Conservation (phyloP, 768 basidiomycete genomes). For the Pulveroboletus sp. region DNA sequence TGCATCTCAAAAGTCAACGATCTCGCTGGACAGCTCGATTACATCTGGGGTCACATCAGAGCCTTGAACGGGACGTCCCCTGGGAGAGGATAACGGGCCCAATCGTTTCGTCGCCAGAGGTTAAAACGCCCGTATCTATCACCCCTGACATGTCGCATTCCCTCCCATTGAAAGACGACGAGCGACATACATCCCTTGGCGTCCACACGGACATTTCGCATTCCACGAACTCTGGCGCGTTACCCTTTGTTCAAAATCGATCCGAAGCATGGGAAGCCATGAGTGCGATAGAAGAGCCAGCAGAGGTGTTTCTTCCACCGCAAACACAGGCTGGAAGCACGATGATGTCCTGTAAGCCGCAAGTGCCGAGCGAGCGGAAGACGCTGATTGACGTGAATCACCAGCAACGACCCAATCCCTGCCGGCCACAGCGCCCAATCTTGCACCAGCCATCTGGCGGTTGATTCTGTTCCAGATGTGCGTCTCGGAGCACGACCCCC, state of each 20-base stretch:
- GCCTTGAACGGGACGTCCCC: not conserved
- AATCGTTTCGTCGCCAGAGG: conserved; percentile 16
- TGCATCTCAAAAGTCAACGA: conserved; percentile 23
- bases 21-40: not conserved
- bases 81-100: conserved; percentile 15
- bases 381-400: not conserved
- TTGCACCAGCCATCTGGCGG: conserved; percentile 46
- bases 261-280: conserved; percentile 6
- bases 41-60: not conserved
- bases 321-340: not conserved
- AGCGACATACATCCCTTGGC: not conserved
- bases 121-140: conserved; percentile 15
- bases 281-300: not conserved
- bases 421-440: conserved; percentile 13
- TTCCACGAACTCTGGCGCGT: not conserved
- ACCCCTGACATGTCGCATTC: not conserved
- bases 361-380: not conserved
- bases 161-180: not conserved
- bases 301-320: not conserved
- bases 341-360: conserved; percentile 10
- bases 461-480: conserved; percentile 56
- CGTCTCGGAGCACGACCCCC: not conserved
- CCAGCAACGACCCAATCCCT: conserved; percentile 1
- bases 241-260: not conserved
- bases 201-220: not conserved